These are phyloP conservation scores for Geotrichum reessii DNA, from an alignment of 1,139 yeast genomes.

Conservation along the genomic window DNA sequence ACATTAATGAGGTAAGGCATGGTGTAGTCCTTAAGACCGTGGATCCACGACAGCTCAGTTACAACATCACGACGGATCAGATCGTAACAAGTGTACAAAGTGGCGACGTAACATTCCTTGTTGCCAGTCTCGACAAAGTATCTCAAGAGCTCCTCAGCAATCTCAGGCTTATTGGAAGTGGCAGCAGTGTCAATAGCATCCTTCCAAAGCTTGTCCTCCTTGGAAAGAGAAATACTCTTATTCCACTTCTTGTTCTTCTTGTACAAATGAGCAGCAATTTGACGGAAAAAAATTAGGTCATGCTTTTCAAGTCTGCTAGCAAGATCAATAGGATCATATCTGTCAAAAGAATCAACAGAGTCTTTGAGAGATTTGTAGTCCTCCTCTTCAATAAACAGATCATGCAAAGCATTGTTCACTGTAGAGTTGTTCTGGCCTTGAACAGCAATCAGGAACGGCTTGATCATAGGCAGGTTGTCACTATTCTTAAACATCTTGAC, in stretches of 20 bases:
- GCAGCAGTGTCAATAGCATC: slow-evolving; percentile 93
- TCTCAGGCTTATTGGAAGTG: slow-evolving; percentile 67
- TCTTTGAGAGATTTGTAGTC: slow-evolving; percentile 85
- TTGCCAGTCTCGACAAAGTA: slow-evolving; percentile 97
- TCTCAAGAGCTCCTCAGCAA: slow-evolving; percentile 81
- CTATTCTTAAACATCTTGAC: slow-evolving; percentile 92
- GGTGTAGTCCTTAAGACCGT: slow-evolving; percentile 70
- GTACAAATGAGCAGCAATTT: slow-evolving; percentile 89
- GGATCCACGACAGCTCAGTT: slow-evolving; percentile 85
- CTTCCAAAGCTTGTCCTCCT: slow-evolving; percentile 89
- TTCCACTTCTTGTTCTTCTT: slow-evolving; percentile 90
- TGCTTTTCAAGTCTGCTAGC: slow-evolving; percentile 93
- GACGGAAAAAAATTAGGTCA: slow-evolving; percentile 84
- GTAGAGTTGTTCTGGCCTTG: slow-evolving; percentile 84
- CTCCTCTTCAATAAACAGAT: slow-evolving; percentile 90
- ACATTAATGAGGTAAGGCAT: slow-evolving; percentile 89
- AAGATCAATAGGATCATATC: slow-evolving; percentile 85
- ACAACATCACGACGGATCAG: slow-evolving; percentile 77
- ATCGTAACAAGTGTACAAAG: slow-evolving; percentile 81
- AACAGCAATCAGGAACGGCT: slow-evolving; percentile 89
- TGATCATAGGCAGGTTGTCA: slow-evolving; percentile 91
- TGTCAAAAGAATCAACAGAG: slow-evolving; percentile 83
- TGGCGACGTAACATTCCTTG: slow-evolving; percentile 90
- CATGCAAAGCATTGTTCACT: slow-evolving; percentile 94
- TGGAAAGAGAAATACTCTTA: slow-evolving; percentile 82